phyloP scores from a whole-genome alignment of 495 filamentous ascomycete species.

The Podospora pseudoanserina region DNA sequence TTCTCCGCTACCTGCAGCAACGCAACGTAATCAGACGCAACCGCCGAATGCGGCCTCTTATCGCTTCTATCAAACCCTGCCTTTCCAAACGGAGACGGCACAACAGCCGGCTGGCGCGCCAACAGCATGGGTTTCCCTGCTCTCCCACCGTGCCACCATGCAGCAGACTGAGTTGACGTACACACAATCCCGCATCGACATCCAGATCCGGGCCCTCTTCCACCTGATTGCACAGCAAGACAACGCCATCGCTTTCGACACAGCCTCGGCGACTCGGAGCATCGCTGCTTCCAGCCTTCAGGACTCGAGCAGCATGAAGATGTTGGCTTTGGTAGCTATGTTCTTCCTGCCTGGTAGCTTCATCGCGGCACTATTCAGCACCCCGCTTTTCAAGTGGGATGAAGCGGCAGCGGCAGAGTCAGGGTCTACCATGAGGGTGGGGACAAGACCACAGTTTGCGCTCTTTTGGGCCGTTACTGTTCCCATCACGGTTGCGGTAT shows the following conservation, averaged over 20 bases:
- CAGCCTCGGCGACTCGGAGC: slow-evolving; percentile 29
- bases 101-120: background rate
- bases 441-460: slow-evolving; percentile 26
- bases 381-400: slow-evolving; percentile 30
- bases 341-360: slow-evolving; percentile 53
- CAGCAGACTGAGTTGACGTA: slow-evolving; percentile 30
- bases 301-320: slow-evolving; percentile 52
- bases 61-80: background rate
- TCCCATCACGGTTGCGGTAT: slow-evolving; percentile 26
- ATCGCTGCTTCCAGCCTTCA: slow-evolving; percentile 42
- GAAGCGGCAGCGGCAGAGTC: background rate
- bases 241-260: slow-evolving; percentile 31
- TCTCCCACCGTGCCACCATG: slow-evolving; percentile 26
- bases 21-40: no score
- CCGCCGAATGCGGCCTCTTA: no score
- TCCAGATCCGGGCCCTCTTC: slow-evolving; percentile 32
- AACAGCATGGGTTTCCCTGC: slow-evolving; percentile 4
- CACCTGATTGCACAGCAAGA: slow-evolving; percentile 34
- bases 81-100: background rate
- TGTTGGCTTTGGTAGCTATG: slow-evolving; percentile 53
- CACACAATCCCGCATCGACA: slow-evolving; percentile 31
- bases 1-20: no score
- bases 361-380: slow-evolving; percentile 35
- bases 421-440: slow-evolving; percentile 12
- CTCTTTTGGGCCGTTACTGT: slow-evolving; percentile 32